These are phyloP conservation scores for Syncephalis plumigaleata DNA, from an alignment of 371 early-diverging fungal genomes.

Conservation along the genomic window DNA sequence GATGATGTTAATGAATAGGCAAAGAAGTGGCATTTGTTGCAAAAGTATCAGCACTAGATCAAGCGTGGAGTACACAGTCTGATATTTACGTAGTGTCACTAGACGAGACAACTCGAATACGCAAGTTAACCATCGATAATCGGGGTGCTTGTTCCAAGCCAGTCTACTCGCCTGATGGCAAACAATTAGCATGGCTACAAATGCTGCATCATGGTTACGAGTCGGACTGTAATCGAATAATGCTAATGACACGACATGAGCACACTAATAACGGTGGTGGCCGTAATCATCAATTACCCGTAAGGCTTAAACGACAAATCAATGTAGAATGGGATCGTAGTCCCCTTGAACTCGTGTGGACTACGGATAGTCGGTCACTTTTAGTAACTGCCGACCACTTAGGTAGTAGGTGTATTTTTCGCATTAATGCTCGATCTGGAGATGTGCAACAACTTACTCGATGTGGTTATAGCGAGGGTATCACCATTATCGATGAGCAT, in stretches of 20 bases:
- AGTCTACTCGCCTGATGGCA: constrained; percentile 37
- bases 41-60: constrained; percentile 35
- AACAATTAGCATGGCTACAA: constrained; percentile 46
- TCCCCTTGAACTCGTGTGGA: constrained; percentile 17
- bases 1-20: too few relatives aligned
- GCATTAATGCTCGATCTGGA: too few relatives aligned
- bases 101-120: constrained; percentile 18
- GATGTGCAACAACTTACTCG: too few relatives aligned
- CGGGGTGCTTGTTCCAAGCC: constrained; percentile 47
- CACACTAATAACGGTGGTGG: constrained; percentile 6
- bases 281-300: constrained; percentile 21
- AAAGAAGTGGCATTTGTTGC: constrained; percentile 47
- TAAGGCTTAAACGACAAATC: constrained; percentile 49
- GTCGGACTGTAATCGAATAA: constrained; percentile 54
- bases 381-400: too few relatives aligned
- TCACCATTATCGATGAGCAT: too few relatives aligned
- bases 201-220: constrained; percentile 57
- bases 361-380: too few relatives aligned
- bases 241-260: constrained; percentile 9
- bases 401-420: too few relatives aligned
- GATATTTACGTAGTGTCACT: constrained; percentile 45
- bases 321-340: constrained; percentile 26
- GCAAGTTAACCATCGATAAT: constrained; percentile 29
- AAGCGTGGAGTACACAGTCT: constrained; percentile 63
- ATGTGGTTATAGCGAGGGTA: too few relatives aligned